Evolutionary conservation across 2,329 filamentous ascomycete species (phyloP), one percentile per base, ranked within the genome.

Genomic region (Calonectria pseudoreteaudii): DNA sequence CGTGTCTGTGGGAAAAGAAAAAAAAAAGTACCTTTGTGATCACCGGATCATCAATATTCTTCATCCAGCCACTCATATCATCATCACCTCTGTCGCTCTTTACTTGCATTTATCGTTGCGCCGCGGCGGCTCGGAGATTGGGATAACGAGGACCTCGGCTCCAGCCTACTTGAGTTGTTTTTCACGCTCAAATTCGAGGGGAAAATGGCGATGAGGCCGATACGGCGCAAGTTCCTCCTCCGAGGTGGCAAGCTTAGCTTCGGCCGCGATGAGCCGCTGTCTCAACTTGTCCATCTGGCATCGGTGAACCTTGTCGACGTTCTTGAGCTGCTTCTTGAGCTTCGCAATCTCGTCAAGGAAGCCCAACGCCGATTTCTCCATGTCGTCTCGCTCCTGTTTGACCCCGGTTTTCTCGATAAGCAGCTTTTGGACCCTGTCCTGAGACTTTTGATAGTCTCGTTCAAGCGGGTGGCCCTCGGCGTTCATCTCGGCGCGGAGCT

Each of bases 111-210:
- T 38, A 26, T 60, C 20, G 13, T 38, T 23, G 34, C n/a, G n/a
- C 23, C 34, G 56, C n/a, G 56, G 34, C 18, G 56, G 34, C 18
- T 60, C 56, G 56, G 56, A 38, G 56, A 10, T 38, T 60, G 31
- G 34, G 10, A 6, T 9, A 6, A 8, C 4, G 13, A 11, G 23
- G 38, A 38, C 26, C 38, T 30, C 26, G 23, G 38, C 10, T 11
- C 47, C 38, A 26, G 38, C 60, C 60, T 18, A 64, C 38, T 64
- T 64, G 60, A 60, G 56, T 60, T 64, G 56, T 60, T 64, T 28
- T 16, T 31, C 36, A 6, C 18, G 13, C 18, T 56, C 34, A 10
- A 38, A 26, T 31, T 36, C 56, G n/a, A 36, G 31, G n/a, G 38
- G 26, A 34, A 38, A 36, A 60, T 38, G 56, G 13, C 56, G 56